These are phyloP conservation scores for Diaporthe vexans DNA, from an alignment of 2,329 filamentous ascomycete genomes.

Conservation along the genomic window DNA sequence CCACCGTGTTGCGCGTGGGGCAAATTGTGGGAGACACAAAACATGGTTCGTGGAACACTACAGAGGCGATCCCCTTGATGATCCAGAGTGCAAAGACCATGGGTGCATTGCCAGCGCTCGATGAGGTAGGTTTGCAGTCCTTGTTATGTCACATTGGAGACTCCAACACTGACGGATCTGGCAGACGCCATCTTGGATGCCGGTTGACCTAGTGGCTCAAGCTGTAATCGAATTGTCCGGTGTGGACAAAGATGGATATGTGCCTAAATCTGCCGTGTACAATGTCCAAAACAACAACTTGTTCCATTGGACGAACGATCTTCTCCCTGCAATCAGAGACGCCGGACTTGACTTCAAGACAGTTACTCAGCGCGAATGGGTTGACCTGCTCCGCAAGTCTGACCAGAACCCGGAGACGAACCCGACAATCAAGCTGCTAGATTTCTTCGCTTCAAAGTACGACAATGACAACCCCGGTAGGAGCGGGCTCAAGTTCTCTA, in stretches of 20 bases:
- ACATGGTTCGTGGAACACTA: conserved; percentile 62
- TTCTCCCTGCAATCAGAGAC: conserved; percentile 64
- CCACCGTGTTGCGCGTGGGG: conserved; percentile 56
- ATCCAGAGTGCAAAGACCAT: conserved; percentile 61
- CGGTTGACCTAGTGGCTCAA: conserved; percentile 52
- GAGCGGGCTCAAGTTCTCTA: conserved; percentile 56
- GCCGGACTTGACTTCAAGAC: conserved; percentile 60
- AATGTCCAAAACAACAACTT: conserved; percentile 66
- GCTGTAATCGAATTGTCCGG: conserved; percentile 43
- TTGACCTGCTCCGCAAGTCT: conserved; percentile 57
- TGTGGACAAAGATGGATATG: conserved; percentile 31
- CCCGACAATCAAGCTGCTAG: conserved; percentile 64
- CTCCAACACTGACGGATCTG: neutral
- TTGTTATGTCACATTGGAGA: no score
- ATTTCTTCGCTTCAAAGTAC: conserved; percentile 67
- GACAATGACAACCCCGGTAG: conserved; percentile 57
- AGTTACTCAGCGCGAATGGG: conserved; percentile 60
- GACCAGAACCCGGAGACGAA: conserved; percentile 64
- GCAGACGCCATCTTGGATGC: conserved; percentile 54
- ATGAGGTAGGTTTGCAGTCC: conserved; percentile 49
- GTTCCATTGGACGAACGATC: conserved; percentile 65
- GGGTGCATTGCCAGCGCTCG: conserved; percentile 59
- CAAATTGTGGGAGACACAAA: conserved; percentile 63
- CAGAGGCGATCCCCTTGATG: conserved; percentile 64
- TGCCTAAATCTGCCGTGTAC: conserved; percentile 54